Conservation (phyloP, 1,139 yeast species). For the Lodderomyces oxycetoniae region DNA sequence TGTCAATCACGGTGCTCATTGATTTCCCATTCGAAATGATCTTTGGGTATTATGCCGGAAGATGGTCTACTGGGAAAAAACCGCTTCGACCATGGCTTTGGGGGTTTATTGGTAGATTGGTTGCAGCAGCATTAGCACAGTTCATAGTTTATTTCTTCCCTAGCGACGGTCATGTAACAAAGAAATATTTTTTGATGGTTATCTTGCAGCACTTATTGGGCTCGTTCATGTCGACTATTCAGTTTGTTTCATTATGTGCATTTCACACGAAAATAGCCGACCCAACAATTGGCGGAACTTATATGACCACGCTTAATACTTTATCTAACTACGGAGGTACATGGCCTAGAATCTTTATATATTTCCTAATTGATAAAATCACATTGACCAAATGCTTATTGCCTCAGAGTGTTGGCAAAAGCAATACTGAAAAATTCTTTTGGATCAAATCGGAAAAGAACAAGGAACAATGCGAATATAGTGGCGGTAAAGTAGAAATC, state of each 20-base stretch:
- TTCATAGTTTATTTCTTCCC: slow-evolving; percentile 73
- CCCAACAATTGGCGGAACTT: slow-evolving; percentile 94
- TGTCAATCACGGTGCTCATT: slow-evolving; percentile 85
- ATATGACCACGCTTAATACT: slow-evolving; percentile 94
- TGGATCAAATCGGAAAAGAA: slow-evolving; percentile 20
- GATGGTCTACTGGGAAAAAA: slow-evolving; percentile 77
- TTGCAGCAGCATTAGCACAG: slow-evolving; percentile 75
- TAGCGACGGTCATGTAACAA: slow-evolving; percentile 39
- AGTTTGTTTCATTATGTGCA: slow-evolving; percentile 89
- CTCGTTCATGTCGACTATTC: slow-evolving; percentile 91
- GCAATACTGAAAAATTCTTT: slow-evolving; percentile 7
- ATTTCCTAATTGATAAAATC: slow-evolving; percentile 73
- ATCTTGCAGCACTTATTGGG: slow-evolving; percentile 79
- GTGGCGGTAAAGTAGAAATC: slow-evolving; percentile 54
- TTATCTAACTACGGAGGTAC: slow-evolving; percentile 93
- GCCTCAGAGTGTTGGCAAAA: no score
- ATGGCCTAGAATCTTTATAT: slow-evolving; percentile 85
- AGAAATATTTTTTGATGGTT: slow-evolving; percentile 58
- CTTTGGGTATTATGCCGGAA: slow-evolving; percentile 93
- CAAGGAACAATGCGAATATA: slow-evolving; percentile 46
- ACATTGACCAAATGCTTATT: slow-evolving; percentile 56
- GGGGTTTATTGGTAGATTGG: slow-evolving; percentile 81
- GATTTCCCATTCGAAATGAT: slow-evolving; percentile 95
- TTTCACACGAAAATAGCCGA: slow-evolving; percentile 95
- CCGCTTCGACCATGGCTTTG: slow-evolving; percentile 84